Percentiles rank a stretch among this genome's conserved stretches.
These are phyloP conservation scores for Mucor indicus DNA, from an alignment of 371 early-diverging fungal genomes.

Conservation along the genomic window DNA sequence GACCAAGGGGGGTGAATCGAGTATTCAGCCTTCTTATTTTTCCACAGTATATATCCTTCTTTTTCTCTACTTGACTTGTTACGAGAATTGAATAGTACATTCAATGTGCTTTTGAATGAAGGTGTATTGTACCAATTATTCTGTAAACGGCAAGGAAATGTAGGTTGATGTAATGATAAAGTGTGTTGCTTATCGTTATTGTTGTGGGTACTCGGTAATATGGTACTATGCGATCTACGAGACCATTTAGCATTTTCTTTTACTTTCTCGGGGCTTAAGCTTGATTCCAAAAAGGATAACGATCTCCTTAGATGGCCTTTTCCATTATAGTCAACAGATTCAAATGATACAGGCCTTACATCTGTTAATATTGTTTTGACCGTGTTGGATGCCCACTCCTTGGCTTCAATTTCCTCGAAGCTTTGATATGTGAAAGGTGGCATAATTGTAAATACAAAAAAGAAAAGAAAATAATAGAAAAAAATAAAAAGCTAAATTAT, in stretches of 20 bases:
- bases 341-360: conserved; percentile 26
- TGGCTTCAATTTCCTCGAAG: conserved; percentile 38
- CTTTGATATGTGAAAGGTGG: conserved; percentile 24
- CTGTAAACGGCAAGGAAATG: too few relatives aligned
- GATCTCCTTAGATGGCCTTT: conserved; percentile 19
- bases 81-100: conserved; percentile 3
- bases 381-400: conserved; percentile 34
- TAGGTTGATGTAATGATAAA: too few relatives aligned
- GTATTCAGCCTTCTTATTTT: conserved; percentile 12
- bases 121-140: too few relatives aligned
- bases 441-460: conserved; percentile 3
- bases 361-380: conserved; percentile 27
- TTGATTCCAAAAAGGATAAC: conserved; percentile 31
- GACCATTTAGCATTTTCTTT: conserved; percentile 6
- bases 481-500: too few relatives aligned
- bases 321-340: background rate
- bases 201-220: conserved; percentile 12
- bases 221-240: conserved; percentile 12
- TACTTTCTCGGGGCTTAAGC: background rate
- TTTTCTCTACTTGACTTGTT: conserved; percentile 13
- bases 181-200: too few relatives aligned
- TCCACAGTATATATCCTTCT: conserved; percentile 15
- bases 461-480: too few relatives aligned
- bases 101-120: too few relatives aligned
- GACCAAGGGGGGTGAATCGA: conserved; percentile 7